Percentiles rank a stretch among this genome's conserved stretches.
phyloP scores from a whole-genome alignment of 768 basidiomycete genomes.

The Hygrophorus pudorinus region DNA sequence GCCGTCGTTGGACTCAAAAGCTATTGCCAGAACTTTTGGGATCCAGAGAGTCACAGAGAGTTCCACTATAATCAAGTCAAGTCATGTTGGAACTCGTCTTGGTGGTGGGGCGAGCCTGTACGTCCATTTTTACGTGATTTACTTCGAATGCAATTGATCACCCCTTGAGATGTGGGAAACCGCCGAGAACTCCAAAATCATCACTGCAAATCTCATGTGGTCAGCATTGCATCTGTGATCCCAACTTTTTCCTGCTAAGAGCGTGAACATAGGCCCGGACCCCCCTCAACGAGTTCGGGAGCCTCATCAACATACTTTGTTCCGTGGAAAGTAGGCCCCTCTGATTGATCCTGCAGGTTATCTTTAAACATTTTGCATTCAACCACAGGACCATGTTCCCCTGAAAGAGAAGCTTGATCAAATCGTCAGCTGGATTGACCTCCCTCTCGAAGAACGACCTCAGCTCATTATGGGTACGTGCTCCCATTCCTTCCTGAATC shows the following conservation, averaged over 20 bases:
- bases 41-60: constrained; percentile 48
- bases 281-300: constrained; percentile 58
- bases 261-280: constrained; percentile 66
- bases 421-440: constrained; percentile 74
- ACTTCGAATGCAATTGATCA: not conserved
- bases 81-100: constrained; percentile 54
- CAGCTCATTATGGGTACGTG: constrained; percentile 66
- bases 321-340: constrained; percentile 54
- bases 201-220: constrained; percentile 91
- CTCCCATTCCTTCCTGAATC: constrained; percentile 3
- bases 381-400: constrained; percentile 59
- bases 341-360: not conserved
- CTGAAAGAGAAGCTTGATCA: constrained; percentile 64
- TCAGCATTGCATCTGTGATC: too few relatives aligned
- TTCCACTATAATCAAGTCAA: constrained; percentile 65
- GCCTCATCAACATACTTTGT: constrained; percentile 64
- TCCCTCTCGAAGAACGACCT: constrained; percentile 61
- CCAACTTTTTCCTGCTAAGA: too few relatives aligned
- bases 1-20: too few relatives aligned
- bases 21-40: constrained; percentile 92
- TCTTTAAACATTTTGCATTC: not conserved
- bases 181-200: constrained; percentile 57
- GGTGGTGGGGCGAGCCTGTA: constrained; percentile 92
- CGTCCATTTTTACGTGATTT: constrained; percentile 3
- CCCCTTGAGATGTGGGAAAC: constrained; percentile 80